A percentile compares a stretch with the other conserved stretches of the same genome.
These are phyloP conservation scores for Peniophora sp. DNA, from an alignment of 1,284 basidiomycete species.

Conservation along the genomic window DNA sequence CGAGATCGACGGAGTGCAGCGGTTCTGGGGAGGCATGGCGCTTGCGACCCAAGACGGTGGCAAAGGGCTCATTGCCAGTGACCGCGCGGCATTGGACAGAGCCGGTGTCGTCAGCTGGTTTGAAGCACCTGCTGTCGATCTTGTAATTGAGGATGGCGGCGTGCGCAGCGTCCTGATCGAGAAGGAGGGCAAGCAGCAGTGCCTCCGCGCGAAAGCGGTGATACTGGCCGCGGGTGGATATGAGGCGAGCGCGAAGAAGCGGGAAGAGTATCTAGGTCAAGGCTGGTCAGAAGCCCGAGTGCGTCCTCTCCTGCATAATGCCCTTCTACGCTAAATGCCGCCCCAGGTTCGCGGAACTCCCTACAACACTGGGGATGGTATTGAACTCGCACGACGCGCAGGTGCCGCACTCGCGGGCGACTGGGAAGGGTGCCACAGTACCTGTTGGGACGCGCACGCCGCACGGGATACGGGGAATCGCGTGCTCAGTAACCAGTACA, in stretches of 20 bases:
- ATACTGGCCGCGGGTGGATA: conserved; percentile 60
- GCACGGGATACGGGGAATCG: conserved; percentile 41
- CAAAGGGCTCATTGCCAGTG: conserved; percentile 56
- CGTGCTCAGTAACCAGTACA: conserved; percentile 56
- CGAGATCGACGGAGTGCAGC: conserved; percentile 49
- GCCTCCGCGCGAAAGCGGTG: conserved; percentile 34
- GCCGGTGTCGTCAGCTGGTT: conserved; percentile 51
- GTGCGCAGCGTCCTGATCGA: conserved; percentile 39
- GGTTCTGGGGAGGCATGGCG: conserved; percentile 64
- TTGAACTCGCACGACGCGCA: conserved; percentile 38
- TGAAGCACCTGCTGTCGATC: conserved; percentile 36
- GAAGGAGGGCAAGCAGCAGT: conserved; percentile 25
- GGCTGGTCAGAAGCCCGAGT: conserved; percentile 53
- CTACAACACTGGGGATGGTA: conserved; percentile 58
- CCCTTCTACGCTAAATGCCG: neutral
- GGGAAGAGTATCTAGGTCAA: conserved; percentile 43
- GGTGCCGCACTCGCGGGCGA: conserved; percentile 54
- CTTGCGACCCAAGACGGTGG: conserved; percentile 54
- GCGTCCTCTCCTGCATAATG: conserved; percentile 6
- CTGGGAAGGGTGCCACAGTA: conserved; percentile 60
- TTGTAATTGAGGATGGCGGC: conserved; percentile 29
- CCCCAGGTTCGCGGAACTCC: conserved; percentile 58
- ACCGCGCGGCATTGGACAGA: conserved; percentile 39
- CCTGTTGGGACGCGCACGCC: conserved; percentile 64
- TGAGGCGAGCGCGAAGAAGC: conserved; percentile 45